Evolutionary conservation across 148 eudicot species (phyloP), one percentile per base, ranked within the genome.

Genomic region (Rhododendron molle): DNA sequence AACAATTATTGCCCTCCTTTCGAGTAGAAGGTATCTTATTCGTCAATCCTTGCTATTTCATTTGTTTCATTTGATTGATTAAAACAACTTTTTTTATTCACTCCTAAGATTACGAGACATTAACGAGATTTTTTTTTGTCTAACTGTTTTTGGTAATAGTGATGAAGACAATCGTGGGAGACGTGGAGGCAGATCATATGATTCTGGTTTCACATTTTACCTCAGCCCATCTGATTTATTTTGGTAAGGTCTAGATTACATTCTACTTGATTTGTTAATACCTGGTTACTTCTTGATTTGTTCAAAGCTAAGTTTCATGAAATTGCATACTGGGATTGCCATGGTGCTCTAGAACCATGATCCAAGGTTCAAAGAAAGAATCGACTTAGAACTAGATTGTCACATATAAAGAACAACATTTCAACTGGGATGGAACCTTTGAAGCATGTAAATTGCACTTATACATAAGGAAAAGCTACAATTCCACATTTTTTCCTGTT

Each of bases 161-260:
- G 97, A 94, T 8, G 91, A 87, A 73, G 92, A 94, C 87, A 92
- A 93, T 89, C 96, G 97, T 76, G 95, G 89, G 77, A 92, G 99
- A 88, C 95, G 99, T 52, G 92, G 93, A 62, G 91, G 94, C 80
- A 89, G 98, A 86, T 92, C 96, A 30, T 91, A 83, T 86, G 90
- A 89, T 87, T 88, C 92, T 43, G 96, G 94, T 83, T 85, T 94
- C 87, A 84, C 83, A 83, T 93, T 94, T 87, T 92, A 90, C 82
- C 16, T 95, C 52, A 86, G 40, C 86, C 93, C 96, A 62, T 21
- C 90, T 20, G 97, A 94, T 89, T 89, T 95, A 78, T 95, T 95
- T 88, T 96, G 99, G 99, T 96, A 93, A 90, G 46, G 28, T 67
- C 78, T 69, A 23, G 16, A 54, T 76, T 60, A 26, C 21, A 71